Evolutionary conservation across 768 basidiomycete genomes (phyloP), one percentile per base, ranked within the genome.

Genomic region (Boletellus ananiceps): DNA sequence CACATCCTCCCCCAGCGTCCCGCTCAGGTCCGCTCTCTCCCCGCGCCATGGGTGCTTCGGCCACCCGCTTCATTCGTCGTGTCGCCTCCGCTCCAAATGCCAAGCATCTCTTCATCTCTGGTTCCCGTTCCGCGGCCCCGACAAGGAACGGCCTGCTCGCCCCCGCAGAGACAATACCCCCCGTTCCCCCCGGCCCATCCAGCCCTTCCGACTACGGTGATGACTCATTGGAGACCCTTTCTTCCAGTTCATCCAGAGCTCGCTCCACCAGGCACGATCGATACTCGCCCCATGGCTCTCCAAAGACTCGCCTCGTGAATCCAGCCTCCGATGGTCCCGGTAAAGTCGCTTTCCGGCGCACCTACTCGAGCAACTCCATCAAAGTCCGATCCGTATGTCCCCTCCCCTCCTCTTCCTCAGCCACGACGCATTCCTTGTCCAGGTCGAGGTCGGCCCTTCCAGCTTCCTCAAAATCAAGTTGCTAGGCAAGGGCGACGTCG

Each of bases 401-500:
- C 44, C 23, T 32, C 25, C 5, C 15, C 27, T 29, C 13, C 21
- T 31, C 48, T 36, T 44, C 39, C 25, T 32, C 23, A 25, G 21
- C 31, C 49, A 36, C 16, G 37, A 35, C 46, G 12, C 33, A 44
- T 54, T 21, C 39, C 47, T 48, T 9, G 46, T 47, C 21, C 58
- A 93, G 87, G 91, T 95, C 50, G 94, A 98, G 72, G 95, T 99
- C 21, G 81, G 85, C 19, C 95, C 96, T 48, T 83, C 83, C 41
- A 93, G 91, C 68, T 99, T 99, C 71, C 79, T 87, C 64, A 99
- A 99, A 75, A 76, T 98, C 72, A 96, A 94, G 73, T 79, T 99
- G 79, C 78, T 98, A n/a, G 96, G 96, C 40, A 93, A 96, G 68
- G 96, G 96, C 40, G 96, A 99, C 69, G 96, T 99, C 40, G 96